A percentile compares a stretch with the other conserved stretches of the same genome.
phyloP scores from a whole-genome alignment of 2,329 filamentous ascomycete genomes.

The Fusarium compactum region DNA sequence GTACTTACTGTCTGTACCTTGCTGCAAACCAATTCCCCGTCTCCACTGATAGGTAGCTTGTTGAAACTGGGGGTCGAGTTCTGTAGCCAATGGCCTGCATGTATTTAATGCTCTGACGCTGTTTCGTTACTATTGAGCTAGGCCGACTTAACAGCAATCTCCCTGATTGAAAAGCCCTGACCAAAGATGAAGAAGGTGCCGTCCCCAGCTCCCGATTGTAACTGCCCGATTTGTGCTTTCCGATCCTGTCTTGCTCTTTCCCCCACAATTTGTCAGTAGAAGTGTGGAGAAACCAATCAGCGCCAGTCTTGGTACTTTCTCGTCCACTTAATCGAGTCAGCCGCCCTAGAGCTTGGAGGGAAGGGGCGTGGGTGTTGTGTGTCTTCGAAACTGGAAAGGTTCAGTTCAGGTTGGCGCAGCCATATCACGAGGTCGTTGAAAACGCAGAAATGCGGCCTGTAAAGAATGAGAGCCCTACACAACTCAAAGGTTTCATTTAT shows the following conservation, averaged over 20 bases:
- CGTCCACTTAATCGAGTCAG: slow-evolving; percentile 38
- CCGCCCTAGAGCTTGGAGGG: neutral
- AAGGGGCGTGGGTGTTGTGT: slow-evolving; percentile 24
- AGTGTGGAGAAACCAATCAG: slow-evolving; percentile 49
- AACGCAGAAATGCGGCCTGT: slow-evolving; percentile 43
- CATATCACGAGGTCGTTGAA: slow-evolving; percentile 43
- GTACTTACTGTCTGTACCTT: neutral
- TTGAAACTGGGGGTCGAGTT: neutral
- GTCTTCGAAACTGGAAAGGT: slow-evolving; percentile 26
- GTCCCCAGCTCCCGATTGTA: slow-evolving; percentile 29
- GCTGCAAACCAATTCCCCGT: neutral
- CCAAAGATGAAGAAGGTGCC: slow-evolving; percentile 15
- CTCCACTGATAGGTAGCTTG: slow-evolving; percentile 15
- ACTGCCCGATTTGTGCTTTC: slow-evolving; percentile 36
- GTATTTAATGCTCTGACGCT: neutral
- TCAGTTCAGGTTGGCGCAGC: slow-evolving; percentile 22
- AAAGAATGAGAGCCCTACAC: neutral
- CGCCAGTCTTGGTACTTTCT: slow-evolving; percentile 6
- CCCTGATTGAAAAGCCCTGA: slow-evolving; percentile 15
- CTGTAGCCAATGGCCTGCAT: neutral
- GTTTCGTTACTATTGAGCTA: slow-evolving; percentile 2
- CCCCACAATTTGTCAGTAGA: slow-evolving; percentile 43
- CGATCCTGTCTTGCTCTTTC: slow-evolving; percentile 30
- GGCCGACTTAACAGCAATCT: slow-evolving; percentile 1
- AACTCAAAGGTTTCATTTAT: neutral